phyloP scores from a whole-genome alignment of 257 asterid species.

The Solanum virginianum region DNA sequence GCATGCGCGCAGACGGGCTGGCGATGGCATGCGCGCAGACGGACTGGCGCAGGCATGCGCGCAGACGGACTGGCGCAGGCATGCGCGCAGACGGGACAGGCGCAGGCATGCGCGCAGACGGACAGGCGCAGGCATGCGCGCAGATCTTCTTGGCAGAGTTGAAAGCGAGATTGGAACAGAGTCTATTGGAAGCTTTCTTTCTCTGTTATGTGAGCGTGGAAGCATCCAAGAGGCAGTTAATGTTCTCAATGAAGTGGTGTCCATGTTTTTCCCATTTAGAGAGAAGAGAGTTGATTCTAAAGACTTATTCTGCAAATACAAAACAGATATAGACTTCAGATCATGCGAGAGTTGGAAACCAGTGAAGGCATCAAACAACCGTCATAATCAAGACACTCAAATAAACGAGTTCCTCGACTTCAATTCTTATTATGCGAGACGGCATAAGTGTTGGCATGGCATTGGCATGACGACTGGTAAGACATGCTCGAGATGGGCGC shows the following conservation, averaged over 20 bases:
- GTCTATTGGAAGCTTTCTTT: slow-evolving; percentile 46
- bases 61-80: too few species aligned
- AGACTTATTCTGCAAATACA: neutral
- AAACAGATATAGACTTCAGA: slow-evolving; percentile 2
- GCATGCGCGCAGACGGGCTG: too few species aligned
- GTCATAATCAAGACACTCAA: slow-evolving; percentile 13
- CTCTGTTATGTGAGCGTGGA: slow-evolving; percentile 69
- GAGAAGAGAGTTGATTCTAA: neutral
- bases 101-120: too few species aligned
- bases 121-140: too few species aligned
- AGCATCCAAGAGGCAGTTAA: slow-evolving; percentile 58
- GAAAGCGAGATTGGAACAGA: slow-evolving; percentile 44
- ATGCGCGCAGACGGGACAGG: too few species aligned
- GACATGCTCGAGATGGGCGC: too few species aligned
- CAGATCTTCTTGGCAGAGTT: slow-evolving; percentile 37
- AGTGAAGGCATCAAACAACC: slow-evolving; percentile 6
- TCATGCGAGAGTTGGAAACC: slow-evolving; percentile 6
- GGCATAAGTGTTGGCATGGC: too few species aligned
- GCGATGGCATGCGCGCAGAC: too few species aligned
- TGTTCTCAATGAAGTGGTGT: slow-evolving; percentile 60
- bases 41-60: too few species aligned
- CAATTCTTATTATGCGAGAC: slow-evolving; percentile 47
- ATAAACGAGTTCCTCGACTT: slow-evolving; percentile 29
- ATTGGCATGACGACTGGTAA: too few species aligned
- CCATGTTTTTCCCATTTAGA: slow-evolving; percentile 25